phyloP scores from a whole-genome alignment of 2,329 filamentous ascomycete genomes.

The Acrocalymma vagum region DNA sequence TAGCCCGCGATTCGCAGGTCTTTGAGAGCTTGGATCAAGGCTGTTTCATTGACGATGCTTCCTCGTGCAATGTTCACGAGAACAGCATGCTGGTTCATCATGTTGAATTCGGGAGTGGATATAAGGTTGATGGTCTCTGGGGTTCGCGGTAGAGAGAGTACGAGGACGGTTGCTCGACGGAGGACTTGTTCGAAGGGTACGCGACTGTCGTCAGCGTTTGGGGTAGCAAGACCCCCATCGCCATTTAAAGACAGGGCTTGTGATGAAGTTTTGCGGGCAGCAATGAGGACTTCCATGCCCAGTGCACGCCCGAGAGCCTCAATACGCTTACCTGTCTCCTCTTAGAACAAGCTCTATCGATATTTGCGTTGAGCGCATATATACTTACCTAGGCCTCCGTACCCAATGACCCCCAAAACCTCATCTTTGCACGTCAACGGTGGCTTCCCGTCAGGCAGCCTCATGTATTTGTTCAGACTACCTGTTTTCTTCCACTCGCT shows the following conservation, averaged over 20 bases:
- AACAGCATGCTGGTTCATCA: constrained; percentile 55
- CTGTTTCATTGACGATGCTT: constrained; percentile 60
- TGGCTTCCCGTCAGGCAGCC: constrained; percentile 45
- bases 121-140: constrained; percentile 43
- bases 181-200: constrained; percentile 49
- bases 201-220: constrained; percentile 30
- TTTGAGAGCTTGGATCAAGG: constrained; percentile 55
- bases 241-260: constrained; percentile 11
- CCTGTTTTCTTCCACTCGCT: constrained; percentile 53
- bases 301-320: constrained; percentile 54
- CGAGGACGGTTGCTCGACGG: constrained; percentile 45
- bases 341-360: constrained; percentile 17
- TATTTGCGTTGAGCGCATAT: neutral
- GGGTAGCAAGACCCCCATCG: constrained; percentile 9
- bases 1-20: constrained; percentile 58
- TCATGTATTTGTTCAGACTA: constrained; percentile 41
- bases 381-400: constrained; percentile 55
- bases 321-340: constrained; percentile 50
- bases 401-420: constrained; percentile 59
- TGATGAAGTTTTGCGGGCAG: constrained; percentile 48
- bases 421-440: constrained; percentile 59
- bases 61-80: constrained; percentile 61
- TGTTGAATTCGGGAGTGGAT: constrained; percentile 50
- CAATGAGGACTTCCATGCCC: constrained; percentile 59
- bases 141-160: constrained; percentile 44